Base-by-base conservation (phyloP, 1,284 basidiomycete genomes). In the Ganoderma leucocontextum region DNA sequence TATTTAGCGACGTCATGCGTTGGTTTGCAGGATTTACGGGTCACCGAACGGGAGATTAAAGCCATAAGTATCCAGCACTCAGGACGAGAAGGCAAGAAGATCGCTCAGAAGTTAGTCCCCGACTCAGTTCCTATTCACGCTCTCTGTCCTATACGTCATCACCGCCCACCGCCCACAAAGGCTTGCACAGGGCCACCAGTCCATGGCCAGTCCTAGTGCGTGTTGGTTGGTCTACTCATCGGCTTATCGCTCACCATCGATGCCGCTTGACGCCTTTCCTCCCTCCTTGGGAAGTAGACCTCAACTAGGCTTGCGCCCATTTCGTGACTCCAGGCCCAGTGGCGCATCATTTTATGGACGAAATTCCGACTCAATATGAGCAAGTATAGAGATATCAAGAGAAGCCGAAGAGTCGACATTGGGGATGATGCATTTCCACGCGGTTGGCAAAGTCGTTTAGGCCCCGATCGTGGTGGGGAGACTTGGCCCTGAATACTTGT, bases 101-200 rank as follows among this genome's bases (percentile, higher is more conserved):
- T 42, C 4, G 13, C 47, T 25, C 25, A 22, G 47, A 4, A 15
- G 12, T 25, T 22, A 9, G 22, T 22, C n/a, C 47, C 22, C 47
- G 12, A 52, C 47, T 52, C 9, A 22, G 47, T 52, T 52, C 22
- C 47, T 52, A 10, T 52, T 13, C 22, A 25, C 47, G 12, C 12
- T 52, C 47, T 52, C 47, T 10, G n/a, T 25, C 47, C 22, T 52
- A 9, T 52, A 52, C 47, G 47, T 52, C 47, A 52, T 52, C 47
- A 12, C 22, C 22, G 22, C 47, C 22, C 47, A 52, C 9, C 47
- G 2, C 19, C n/a, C 22, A 47, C 41, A 19, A 17, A 15, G 13
- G 47, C 47, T 25, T 52, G 22, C 47, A 22, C 4, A 4, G 22
- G 12, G 22, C 22, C 12, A 25, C 47, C 10, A 5, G 22, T 12